Conservation (phyloP, 139 green algal genomes). For the Zygnema cylindricum region DNA sequence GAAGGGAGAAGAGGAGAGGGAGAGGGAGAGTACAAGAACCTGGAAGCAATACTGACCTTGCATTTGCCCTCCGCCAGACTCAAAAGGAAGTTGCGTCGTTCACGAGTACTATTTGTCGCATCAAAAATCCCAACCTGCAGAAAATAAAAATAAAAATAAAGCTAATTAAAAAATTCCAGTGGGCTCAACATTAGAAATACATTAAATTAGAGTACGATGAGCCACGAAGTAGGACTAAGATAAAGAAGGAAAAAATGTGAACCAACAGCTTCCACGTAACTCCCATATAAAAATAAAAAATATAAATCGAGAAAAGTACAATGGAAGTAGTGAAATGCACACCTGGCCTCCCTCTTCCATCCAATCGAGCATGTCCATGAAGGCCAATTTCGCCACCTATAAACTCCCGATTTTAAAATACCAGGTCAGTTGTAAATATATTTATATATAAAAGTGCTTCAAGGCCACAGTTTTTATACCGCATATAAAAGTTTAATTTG, state of each 20-base stretch:
- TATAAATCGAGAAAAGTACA: not conserved
- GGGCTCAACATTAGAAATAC: no score
- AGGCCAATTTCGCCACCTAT: constrained; percentile 67
- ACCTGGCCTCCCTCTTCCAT: constrained; percentile 66
- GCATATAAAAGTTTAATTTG: no score
- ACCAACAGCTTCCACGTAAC: no score
- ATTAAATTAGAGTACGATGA: no score
- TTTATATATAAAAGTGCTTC: no score
- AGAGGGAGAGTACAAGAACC: not conserved
- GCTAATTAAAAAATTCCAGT: no score
- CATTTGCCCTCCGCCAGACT: constrained; percentile 36
- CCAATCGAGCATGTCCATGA: constrained; percentile 87
- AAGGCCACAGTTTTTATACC: no score
- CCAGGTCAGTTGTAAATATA: no score
- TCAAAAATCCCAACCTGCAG: constrained; percentile 90
- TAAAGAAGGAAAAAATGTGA: no score
- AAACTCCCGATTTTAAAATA: no score
- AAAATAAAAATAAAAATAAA: no score
- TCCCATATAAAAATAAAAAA: not conserved
- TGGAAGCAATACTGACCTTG: constrained; percentile 72
- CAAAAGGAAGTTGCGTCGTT: constrained; percentile 76
- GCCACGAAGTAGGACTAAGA: no score
- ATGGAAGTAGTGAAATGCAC: not conserved
- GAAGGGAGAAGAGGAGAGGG: not conserved
- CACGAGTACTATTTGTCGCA: constrained; percentile 91